Evolutionary conservation across 2,329 filamentous ascomycete genomes (phyloP).

Genomic region (Aureobasidium lini): DNA sequence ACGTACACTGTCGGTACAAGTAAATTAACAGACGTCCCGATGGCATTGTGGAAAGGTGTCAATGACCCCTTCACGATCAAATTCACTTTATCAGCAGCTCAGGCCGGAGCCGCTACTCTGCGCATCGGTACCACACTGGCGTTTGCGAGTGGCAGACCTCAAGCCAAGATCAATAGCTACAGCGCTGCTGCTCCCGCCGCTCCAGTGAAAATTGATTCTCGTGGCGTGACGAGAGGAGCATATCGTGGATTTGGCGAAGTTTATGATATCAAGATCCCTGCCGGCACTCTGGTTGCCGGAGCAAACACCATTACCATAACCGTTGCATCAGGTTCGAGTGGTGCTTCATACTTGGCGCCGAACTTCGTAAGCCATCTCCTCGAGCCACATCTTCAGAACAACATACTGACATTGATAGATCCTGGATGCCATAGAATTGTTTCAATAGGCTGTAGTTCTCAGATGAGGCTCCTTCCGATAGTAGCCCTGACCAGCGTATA

Average conservation of each 20-base stretch:
- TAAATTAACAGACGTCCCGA: conserved; percentile 49
- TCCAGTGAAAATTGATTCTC: conserved; percentile 52
- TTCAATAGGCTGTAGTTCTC: neutral
- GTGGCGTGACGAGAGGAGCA: conserved; percentile 58
- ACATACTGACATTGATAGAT: conserved; percentile 11
- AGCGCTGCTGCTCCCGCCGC: conserved; percentile 33
- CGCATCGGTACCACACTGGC: conserved; percentile 58
- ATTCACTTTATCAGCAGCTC: conserved; percentile 46
- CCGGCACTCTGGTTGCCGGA: conserved; percentile 52
- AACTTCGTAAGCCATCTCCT: conserved; percentile 36
- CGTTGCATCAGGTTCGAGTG: conserved; percentile 52
- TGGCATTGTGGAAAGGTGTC: conserved; percentile 56
- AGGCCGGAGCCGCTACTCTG: conserved; percentile 49
- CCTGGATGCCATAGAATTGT: conserved; percentile 17
- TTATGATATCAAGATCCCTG: conserved; percentile 54
- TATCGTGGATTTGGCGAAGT: conserved; percentile 58
- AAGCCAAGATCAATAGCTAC: conserved; percentile 51
- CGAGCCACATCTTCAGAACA: no score
- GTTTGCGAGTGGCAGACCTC: conserved; percentile 53
- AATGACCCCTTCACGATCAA: conserved; percentile 55
- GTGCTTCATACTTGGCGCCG: conserved; percentile 48
- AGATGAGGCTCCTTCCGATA: no score
- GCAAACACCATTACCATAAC: conserved; percentile 56
- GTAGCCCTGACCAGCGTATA: no score
- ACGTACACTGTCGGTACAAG: conserved; percentile 57